These are phyloP conservation scores for Lactarius sp. DNA, from an alignment of 768 basidiomycete genomes.

Conservation along the genomic window DNA sequence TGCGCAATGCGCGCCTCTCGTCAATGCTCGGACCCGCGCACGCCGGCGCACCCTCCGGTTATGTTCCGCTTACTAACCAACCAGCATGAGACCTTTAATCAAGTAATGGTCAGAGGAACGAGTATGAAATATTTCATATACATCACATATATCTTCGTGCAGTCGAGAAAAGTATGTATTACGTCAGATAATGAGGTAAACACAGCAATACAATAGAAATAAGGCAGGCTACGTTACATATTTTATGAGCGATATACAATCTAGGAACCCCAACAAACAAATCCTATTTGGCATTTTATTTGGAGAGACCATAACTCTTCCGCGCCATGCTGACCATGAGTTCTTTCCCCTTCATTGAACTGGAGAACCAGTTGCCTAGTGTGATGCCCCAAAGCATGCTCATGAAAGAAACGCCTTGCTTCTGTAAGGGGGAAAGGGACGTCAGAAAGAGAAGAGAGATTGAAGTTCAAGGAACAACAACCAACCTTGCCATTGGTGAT, in stretches of 20 bases:
- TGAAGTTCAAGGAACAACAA: not conserved
- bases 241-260: not conserved
- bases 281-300: not conserved
- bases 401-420: constrained; percentile 2
- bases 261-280: not conserved
- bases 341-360: constrained; percentile 18
- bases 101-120: too few species aligned
- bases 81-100: too few species aligned
- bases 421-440: too few species aligned
- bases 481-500: constrained; percentile 24
- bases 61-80: too few species aligned
- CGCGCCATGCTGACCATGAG: constrained; percentile 11
- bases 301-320: not conserved
- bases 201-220: not conserved
- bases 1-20: too few species aligned
- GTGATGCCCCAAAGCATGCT: constrained; percentile 20
- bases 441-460: not conserved
- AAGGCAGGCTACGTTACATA: constrained; percentile 8
- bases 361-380: constrained; percentile 22
- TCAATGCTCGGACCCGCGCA: too few species aligned
- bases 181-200: not conserved
- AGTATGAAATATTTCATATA: too few species aligned
- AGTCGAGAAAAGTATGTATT: not conserved
- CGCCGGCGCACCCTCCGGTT: too few species aligned
- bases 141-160: too few species aligned